phyloP scores from a whole-genome alignment of 2,329 filamentous ascomycete species.

The Colletotrichum sp. region DNA sequence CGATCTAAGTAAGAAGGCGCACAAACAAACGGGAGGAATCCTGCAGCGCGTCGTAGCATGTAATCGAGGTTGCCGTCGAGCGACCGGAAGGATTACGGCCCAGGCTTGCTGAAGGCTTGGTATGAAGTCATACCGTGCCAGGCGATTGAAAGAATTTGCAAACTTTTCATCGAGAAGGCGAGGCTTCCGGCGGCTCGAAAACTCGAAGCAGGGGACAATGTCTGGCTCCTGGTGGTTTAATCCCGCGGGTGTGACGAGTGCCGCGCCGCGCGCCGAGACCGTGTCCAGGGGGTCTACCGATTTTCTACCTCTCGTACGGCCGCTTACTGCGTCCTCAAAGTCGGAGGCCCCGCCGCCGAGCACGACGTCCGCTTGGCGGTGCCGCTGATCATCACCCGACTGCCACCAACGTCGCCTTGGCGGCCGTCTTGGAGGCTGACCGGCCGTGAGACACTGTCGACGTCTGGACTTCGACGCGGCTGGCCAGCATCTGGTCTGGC shows the following conservation, averaged over 20 bases:
- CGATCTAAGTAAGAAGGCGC: neutral
- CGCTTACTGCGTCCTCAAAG: neutral
- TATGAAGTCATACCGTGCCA: conserved; percentile 16
- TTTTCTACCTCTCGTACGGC: neutral
- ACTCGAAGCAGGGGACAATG: neutral
- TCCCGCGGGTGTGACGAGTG: conserved; percentile 7
- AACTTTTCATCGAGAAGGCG: neutral
- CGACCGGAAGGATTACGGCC: neutral
- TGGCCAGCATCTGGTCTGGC: neutral
- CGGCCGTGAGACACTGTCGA: neutral
- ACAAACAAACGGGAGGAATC: neutral
- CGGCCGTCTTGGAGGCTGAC: conserved; percentile 5
- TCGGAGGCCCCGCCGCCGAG: conserved; percentile 5
- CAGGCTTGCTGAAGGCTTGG: neutral
- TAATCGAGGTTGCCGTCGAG: neutral
- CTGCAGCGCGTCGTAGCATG: neutral
- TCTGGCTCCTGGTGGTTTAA: neutral
- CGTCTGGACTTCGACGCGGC: neutral
- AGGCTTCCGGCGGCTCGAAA: neutral
- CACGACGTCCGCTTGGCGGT: conserved; percentile 4
- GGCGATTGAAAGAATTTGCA: neutral
- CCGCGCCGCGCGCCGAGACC: conserved; percentile 10
- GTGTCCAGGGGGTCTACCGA: neutral
- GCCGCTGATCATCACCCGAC: conserved; percentile 1
- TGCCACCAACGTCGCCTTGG: neutral